These are phyloP conservation scores for Priceomyces castillae DNA, from an alignment of 805 yeast species.

Conservation along the genomic window DNA sequence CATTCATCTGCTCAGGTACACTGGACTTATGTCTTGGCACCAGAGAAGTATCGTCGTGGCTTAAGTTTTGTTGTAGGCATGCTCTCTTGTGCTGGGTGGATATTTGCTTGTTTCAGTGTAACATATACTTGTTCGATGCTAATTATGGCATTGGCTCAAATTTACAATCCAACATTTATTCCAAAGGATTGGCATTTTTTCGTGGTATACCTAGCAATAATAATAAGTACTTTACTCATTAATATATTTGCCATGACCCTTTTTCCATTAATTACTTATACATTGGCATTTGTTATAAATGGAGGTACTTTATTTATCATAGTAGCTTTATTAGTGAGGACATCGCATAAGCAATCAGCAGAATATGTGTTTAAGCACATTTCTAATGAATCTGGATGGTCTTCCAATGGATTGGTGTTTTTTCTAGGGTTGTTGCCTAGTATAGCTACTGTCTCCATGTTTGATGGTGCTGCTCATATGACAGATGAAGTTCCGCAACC, in stretches of 20 bases:
- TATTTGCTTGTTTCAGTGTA: slow-evolving; percentile 19
- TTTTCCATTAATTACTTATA: slow-evolving; percentile 15
- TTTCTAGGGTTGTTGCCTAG: slow-evolving; percentile 25
- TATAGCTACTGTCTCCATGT: slow-evolving; percentile 28
- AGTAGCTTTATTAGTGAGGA: slow-evolving; percentile 17
- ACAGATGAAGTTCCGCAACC: slow-evolving; percentile 33
- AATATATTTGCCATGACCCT: slow-evolving; percentile 14
- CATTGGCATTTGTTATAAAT: slow-evolving; percentile 19
- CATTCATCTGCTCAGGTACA: slow-evolving; percentile 33
- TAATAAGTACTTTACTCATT: slow-evolving; percentile 10
- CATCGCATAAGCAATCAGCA: slow-evolving; percentile 17
- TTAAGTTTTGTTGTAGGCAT: slow-evolving; percentile 29
- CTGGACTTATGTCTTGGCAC: slow-evolving; percentile 32
- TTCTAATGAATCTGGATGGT: slow-evolving; percentile 26
- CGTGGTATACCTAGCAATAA: slow-evolving; percentile 13
- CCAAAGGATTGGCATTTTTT: slow-evolving; percentile 18
- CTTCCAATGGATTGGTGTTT: slow-evolving; percentile 22
- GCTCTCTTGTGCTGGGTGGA: slow-evolving; percentile 25
- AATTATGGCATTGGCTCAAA: slow-evolving; percentile 13
- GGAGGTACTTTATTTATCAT: slow-evolving; percentile 21
- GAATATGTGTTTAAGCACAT: slow-evolving; percentile 21
- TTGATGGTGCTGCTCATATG: slow-evolving; percentile 33
- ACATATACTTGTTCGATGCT: slow-evolving; percentile 16
- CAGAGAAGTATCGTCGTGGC: slow-evolving; percentile 18
- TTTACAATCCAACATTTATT: slow-evolving; percentile 15